Conservation (phyloP, 192 early-diverging fungal species). For the Chytriomyces sp. region DNA sequence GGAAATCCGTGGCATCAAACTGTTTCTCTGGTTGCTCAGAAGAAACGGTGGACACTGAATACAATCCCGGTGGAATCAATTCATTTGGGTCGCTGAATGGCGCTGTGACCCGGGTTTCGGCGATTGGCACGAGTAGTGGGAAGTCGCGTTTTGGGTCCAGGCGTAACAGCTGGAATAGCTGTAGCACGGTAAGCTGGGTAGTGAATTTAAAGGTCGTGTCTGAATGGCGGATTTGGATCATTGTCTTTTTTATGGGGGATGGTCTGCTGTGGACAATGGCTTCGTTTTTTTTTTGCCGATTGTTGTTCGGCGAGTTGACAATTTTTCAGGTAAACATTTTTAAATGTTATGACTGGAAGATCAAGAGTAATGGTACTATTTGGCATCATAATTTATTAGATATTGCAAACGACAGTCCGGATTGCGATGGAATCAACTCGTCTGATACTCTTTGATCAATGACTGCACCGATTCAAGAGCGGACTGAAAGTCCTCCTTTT, state of each 20-base stretch:
- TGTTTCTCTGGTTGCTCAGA: too few species aligned
- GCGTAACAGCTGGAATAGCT: background rate
- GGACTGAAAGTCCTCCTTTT: constrained; percentile 47
- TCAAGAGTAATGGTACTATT: too few species aligned
- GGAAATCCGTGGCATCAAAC: too few species aligned
- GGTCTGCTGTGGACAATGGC: background rate
- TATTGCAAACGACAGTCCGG: background rate
- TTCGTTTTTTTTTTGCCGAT: background rate
- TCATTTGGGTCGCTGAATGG: constrained; percentile 18
- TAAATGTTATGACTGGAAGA: too few species aligned
- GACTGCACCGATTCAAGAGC: constrained; percentile 12
- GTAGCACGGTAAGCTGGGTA: background rate
- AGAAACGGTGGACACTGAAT: background rate
- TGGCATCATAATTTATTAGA: too few species aligned
- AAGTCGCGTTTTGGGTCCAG: background rate
- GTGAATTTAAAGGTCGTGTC: background rate
- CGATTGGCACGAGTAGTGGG: background rate
- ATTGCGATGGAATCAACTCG: background rate
- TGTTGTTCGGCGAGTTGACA: background rate
- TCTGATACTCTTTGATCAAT: constrained; percentile 10
- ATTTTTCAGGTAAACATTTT: background rate
- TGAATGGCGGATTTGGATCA: background rate
- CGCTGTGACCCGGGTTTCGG: background rate
- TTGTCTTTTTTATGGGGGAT: background rate
- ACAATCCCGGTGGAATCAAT: constrained; percentile 15